These are phyloP conservation scores for Collariella sp. DNA, from an alignment of 495 filamentous ascomycete genomes.

Conservation along the genomic window DNA sequence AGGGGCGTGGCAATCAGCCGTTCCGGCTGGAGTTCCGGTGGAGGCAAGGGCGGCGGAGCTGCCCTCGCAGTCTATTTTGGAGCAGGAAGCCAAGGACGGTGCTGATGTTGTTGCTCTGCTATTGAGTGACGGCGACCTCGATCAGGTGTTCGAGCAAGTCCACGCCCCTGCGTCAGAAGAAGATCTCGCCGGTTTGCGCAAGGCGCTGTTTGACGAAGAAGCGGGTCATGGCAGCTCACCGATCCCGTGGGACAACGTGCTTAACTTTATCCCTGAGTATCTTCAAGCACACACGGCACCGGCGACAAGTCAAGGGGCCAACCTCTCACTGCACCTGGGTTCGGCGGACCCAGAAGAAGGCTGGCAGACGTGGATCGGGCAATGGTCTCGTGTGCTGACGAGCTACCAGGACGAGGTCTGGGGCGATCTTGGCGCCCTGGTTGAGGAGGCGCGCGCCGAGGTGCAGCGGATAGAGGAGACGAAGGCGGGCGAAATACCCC, in stretches of 20 bases:
- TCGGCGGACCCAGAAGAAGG: constrained; percentile 31
- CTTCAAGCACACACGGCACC: constrained; percentile 10
- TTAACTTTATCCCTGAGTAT: constrained; percentile 37
- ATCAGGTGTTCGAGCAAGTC: constrained; percentile 15
- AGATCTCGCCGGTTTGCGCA: constrained; percentile 25
- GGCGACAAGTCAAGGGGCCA: constrained; percentile 1
- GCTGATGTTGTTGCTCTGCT: constrained; percentile 38
- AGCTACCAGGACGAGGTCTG: constrained; percentile 70
- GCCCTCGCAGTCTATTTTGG: constrained; percentile 16
- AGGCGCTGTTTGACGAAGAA: constrained; percentile 29
- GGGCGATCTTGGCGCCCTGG: constrained; percentile 58
- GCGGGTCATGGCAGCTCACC: not conserved
- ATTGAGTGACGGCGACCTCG: constrained; percentile 17
- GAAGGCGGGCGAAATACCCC: constrained; percentile 16
- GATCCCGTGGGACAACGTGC: constrained; percentile 31
- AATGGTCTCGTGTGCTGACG: constrained; percentile 57
- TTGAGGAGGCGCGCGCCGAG: constrained; percentile 55
- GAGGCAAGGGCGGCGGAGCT: not conserved
- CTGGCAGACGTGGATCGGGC: constrained; percentile 38
- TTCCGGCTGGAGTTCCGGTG: not conserved
- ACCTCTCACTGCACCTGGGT: constrained; percentile 24
- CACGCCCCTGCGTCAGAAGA: constrained; percentile 12
- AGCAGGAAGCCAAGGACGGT: constrained; percentile 37
- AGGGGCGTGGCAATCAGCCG: constrained; percentile 9
- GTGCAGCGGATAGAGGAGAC: constrained; percentile 28